A percentile compares a stretch with the other conserved stretches of the same genome.
phyloP scores from a whole-genome alignment of 352 stramenopile genomes.

The Pythium folliculosum region DNA sequence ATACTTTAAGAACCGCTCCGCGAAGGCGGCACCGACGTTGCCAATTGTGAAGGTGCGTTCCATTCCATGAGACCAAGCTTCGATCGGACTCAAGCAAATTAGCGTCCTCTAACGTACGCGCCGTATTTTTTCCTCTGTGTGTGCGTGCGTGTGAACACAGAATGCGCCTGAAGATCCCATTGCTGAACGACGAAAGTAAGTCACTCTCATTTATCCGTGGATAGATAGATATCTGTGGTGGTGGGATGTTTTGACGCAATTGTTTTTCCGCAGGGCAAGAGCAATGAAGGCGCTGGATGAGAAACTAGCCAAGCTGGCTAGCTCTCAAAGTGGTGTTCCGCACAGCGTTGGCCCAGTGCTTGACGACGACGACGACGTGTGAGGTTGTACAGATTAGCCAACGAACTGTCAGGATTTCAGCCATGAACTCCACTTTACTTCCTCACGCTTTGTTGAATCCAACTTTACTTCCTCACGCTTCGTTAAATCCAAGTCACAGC shows the following conservation, averaged over 20 bases:
- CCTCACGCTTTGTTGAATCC: neutral
- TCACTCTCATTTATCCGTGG: neutral
- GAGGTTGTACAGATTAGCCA: neutral
- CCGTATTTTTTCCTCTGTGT: neutral
- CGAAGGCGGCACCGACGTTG: conserved; percentile 59
- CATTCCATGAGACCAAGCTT: neutral
- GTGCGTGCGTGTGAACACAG: neutral
- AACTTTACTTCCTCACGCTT: neutral
- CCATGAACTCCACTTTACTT: neutral
- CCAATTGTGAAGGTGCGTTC: conserved; percentile 57
- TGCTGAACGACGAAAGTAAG: conserved; percentile 86
- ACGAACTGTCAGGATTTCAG: neutral
- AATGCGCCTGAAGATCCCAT: conserved; percentile 52
- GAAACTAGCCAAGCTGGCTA: conserved; percentile 83
- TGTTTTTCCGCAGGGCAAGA: conserved; percentile 47
- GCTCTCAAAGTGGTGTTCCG: conserved; percentile 19
- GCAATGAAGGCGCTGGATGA: conserved; percentile 89
- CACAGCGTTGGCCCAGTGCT: conserved; percentile 15
- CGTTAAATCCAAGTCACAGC: neutral
- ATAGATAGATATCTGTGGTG: neutral
- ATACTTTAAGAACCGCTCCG: conserved; percentile 79
- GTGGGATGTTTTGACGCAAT: neutral
- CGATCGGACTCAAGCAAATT: neutral
- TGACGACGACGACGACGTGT: conserved; percentile 30
- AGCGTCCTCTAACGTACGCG: too few relatives aligned